Evolutionary conservation across 1,284 basidiomycete species (phyloP).

Genomic region (Polyporus tsugae): DNA sequence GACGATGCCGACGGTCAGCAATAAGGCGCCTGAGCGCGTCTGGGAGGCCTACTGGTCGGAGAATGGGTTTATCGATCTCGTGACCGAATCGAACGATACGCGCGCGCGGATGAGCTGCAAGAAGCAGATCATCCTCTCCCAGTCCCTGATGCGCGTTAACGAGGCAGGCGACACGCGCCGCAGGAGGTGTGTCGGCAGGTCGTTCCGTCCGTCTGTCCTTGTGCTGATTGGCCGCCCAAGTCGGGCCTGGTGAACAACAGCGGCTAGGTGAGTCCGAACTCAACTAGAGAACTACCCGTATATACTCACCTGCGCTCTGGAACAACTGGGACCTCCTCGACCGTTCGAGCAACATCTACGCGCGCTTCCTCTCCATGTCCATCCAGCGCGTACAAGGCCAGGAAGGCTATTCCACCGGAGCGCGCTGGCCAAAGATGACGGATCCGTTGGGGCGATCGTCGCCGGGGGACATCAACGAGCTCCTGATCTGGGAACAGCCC

Average conservation of each 20-base stretch:
- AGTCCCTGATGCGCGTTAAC: slow-evolving; percentile 66
- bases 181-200: slow-evolving; percentile 56
- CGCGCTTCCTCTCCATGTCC: slow-evolving; percentile 55
- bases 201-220: not conserved
- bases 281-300: not conserved
- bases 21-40: slow-evolving; percentile 48
- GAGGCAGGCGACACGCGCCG: slow-evolving; percentile 62
- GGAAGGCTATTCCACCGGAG: slow-evolving; percentile 59
- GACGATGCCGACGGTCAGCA: slow-evolving; percentile 33
- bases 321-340: slow-evolving; percentile 62
- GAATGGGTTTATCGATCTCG: slow-evolving; percentile 61
- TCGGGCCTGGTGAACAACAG: slow-evolving; percentile 65
- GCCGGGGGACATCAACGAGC: slow-evolving; percentile 67
- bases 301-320: slow-evolving; percentile 52
- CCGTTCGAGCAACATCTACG: slow-evolving; percentile 50
- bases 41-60: slow-evolving; percentile 60
- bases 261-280: slow-evolving; percentile 57
- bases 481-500: slow-evolving; percentile 68
- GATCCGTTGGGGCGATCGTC: slow-evolving; percentile 64
- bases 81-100: slow-evolving; percentile 56
- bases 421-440: slow-evolving; percentile 71
- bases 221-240: slow-evolving; percentile 38
- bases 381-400: slow-evolving; percentile 56
- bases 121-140: slow-evolving; percentile 61
- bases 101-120: slow-evolving; percentile 64